Base-by-base conservation (phyloP, 768 basidiomycete species). In the Lactarius tabidus region DNA sequence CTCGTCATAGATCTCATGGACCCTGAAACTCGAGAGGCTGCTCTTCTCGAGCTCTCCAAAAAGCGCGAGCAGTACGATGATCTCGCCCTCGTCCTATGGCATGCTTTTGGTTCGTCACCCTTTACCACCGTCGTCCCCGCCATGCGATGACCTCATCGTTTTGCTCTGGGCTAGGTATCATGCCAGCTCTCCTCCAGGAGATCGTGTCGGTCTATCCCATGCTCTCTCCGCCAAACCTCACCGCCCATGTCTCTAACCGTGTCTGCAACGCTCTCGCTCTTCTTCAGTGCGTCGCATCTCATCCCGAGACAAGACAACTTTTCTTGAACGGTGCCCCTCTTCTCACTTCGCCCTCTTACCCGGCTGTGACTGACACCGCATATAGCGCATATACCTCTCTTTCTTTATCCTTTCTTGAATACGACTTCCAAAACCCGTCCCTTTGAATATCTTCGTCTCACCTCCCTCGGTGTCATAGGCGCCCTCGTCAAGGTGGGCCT, bases 41-140 rank as follows among this genome's bases (percentile, higher is more conserved):
- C 97, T 2, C 79, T 99, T 57, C 81, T 98, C 60, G 97, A 99
- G 78, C 81, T 99, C 72, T 96, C 93, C 79, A 98, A 99, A 84
- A 98, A 98, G 81, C 81, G 97, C 68, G 97, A 98, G 78, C 95
- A 98, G 77, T 98, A 96, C 74, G 97, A 99, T 74, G 95, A 99
- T 77, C 86, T 99, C 54, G 97, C 97, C 2, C 83, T 98, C 51
- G 92, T 99, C 29, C 82, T 99, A 8, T 99, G 97, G 97, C 95
- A 98, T 72, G 95, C 95, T 2, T 99, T 98, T 72, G 96, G 96
- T 96, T 69, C 63, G 79, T 74, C 23, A 55, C 48, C 26, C 14
- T 60, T 63, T 31, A 31, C 33, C 62, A 59, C 53, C 28, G 35
- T 60, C 67, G 23, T 57, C 12, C 35, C n/a, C 64, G 54, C 29